Evolutionary conservation across 345 rosid species (phyloP), one percentile per base, ranked within the genome.

Genomic region (Moricandia arvensis): DNA sequence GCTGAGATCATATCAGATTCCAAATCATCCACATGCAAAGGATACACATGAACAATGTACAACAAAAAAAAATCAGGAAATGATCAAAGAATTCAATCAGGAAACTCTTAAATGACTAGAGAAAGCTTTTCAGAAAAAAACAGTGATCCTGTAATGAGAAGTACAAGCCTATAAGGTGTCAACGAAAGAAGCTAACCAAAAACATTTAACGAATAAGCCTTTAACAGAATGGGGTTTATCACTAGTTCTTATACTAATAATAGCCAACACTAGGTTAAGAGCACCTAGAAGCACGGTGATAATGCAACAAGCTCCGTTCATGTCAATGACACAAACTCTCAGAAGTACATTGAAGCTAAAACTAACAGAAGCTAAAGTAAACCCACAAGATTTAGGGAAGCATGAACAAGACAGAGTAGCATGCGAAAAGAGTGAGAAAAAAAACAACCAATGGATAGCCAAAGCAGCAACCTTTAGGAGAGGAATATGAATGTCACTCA

Each of bases 401-500:
- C 37, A 29, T 6, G 12, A 63, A 3, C 1, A 66, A 59, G 27
- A 71, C 27, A 77, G 15, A 74, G 24, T 21, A 21, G 24, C 1
- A n/a, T n/a, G n/a, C 24, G 30, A 47, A 59, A 65, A 63, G 72
- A 65, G 51, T 64, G 30, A 43, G 54, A 9, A 53, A 9, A 11
- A 75, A 11, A 73, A 68, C 2, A 41, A 49, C n/a, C 31, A 59
- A 43, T 17, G 54, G 60, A 21, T 71, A 66, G 60, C 7, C 5
- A 71, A 81, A 83, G 80, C 71, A 80, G 88, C 69, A 81, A 96
- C 99, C 99, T 93, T 96, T 82, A 96, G 80, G 66, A 96, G 80
- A 72, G 99, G 99, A 81, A 91, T 93, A 58, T 96, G 99, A 24
- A 96, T 93, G 72, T 86, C 96, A 59, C 90, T 87, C 80, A 96